phyloP scores from a whole-genome alignment of 139 green algal species.

The Micractinium sp. region DNA sequence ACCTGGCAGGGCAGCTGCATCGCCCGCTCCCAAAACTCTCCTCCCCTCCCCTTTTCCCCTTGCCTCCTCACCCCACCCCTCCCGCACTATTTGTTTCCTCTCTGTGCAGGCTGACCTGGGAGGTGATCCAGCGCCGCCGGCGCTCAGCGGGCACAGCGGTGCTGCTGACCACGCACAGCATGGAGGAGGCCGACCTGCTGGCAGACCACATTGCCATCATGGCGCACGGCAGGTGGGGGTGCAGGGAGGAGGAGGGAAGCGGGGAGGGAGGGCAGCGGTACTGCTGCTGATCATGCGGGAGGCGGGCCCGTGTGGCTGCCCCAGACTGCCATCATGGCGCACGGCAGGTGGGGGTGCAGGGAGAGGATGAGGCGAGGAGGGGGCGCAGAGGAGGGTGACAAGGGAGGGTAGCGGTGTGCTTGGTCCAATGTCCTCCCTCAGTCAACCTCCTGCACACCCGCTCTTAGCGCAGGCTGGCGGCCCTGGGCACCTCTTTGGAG shows the following conservation, averaged over 20 bases:
- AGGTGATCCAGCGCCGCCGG: conserved; percentile 61
- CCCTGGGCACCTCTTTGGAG: conserved; percentile 71
- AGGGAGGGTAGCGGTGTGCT: too few relatives aligned
- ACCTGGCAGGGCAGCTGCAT: too few relatives aligned
- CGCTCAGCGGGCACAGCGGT: conserved; percentile 9
- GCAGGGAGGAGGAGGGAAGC: too few relatives aligned
- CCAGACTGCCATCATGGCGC: conserved; percentile 88
- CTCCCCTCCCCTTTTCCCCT: neutral
- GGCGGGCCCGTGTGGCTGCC: conserved; percentile 89
- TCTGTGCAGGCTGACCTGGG: conserved; percentile 55
- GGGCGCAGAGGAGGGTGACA: too few relatives aligned
- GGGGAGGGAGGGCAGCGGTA: too few relatives aligned
- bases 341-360: conserved; percentile 41
- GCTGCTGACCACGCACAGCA: conserved; percentile 54
- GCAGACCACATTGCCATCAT: conserved; percentile 89
- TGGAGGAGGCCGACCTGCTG: conserved; percentile 96
- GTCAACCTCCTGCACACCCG: too few relatives aligned
- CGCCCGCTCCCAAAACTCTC: too few relatives aligned
- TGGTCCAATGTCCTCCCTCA: too few relatives aligned
- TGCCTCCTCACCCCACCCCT: neutral
- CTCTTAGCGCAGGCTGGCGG: conserved; percentile 52
- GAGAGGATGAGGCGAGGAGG: too few relatives aligned
- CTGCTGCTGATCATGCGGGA: conserved; percentile 87
- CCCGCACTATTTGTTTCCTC: neutral
- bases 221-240: conserved; percentile 56